Conservation (phyloP, 2,329 filamentous ascomycete genomes). For the Xylaria sp. region DNA sequence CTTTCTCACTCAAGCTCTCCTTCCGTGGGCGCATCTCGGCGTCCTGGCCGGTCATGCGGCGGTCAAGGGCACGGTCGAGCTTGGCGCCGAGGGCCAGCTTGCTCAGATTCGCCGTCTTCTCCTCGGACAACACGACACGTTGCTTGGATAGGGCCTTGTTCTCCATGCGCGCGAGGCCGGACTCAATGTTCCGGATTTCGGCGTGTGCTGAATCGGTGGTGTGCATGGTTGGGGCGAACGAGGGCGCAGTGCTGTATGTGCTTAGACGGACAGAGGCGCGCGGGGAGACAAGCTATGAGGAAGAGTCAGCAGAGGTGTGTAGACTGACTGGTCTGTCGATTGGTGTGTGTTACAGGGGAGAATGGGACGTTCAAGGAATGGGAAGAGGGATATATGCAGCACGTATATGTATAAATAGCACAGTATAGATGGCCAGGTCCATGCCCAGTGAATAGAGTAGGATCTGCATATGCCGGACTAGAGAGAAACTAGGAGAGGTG, state of each 20-base stretch:
- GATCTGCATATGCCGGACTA: too few species aligned
- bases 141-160: conserved; percentile 85
- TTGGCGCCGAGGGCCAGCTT: conserved; percentile 90
- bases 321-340: too few species aligned
- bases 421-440: too few species aligned
- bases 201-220: conserved; percentile 61
- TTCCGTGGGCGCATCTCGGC: conserved; percentile 75
- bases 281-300: conserved; percentile 44
- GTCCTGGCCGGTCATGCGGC: conserved; percentile 87
- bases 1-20: conserved; percentile 43
- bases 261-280: conserved; percentile 63
- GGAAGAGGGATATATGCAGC: too few species aligned
- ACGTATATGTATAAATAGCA: too few species aligned
- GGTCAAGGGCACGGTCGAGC: conserved; percentile 82
- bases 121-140: conserved; percentile 76
- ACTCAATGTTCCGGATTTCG: conserved; percentile 72
- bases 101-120: conserved; percentile 81
- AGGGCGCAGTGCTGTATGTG: conserved; percentile 65
- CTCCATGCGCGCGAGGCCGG: conserved; percentile 83
- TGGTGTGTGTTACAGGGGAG: too few species aligned
- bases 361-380: too few species aligned
- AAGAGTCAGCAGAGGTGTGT: conserved; percentile 21
- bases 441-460: too few species aligned
- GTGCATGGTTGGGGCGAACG: conserved; percentile 62
- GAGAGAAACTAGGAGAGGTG: too few species aligned